Base-by-base conservation (phyloP, 805 yeast genomes). In the Pichia cephalocereana region DNA sequence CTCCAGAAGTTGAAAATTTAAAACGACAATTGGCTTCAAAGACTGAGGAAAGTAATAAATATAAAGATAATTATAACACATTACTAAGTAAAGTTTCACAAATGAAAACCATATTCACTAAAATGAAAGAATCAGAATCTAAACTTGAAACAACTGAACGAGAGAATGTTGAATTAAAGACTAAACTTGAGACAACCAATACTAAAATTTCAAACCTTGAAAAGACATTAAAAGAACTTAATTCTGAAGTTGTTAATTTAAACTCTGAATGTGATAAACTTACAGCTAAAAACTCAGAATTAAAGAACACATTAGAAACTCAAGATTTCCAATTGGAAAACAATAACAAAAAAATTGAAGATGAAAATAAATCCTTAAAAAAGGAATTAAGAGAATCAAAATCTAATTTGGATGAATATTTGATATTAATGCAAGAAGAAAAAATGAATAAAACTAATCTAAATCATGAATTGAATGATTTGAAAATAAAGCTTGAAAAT, bases 51-150 rank as follows among this genome's bases (percentile, higher is more conserved):
- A 72, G 83, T 48, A 82, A 76, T 44, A 72, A 75, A 31, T 70
- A 76, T 30, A 79, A 82, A 54, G 68, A 71, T 2, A 79, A 80
- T 52, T 83, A 84, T 57, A 82, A 83, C 51, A 70, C 75, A 6
- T 64, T 86, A 32, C 63, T 86, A 50, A 77, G 77, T 52, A 74
- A 83, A 60, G 62, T 86, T 17, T 76, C 87, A 1, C 76, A 86
- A 2, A 84, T 85, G 91, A 85, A 83, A 54, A 68, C 82, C 0
- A 75, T 85, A 2, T 85, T 85, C 62, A 71, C 68, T 38, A 84
- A 85, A 54, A 83, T 84, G 86, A 82, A 84, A 58, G 83, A 77
- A 49, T 69, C 87, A 0, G 83, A 84, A 58, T 66, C 63, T 3
- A 86, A 83, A 54, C 62, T 75, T 23, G 72, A 65, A 63, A 66